A percentile compares a stretch with the other conserved stretches of the same genome.
These are phyloP conservation scores for Debaryomyces sp. DNA, from an alignment of 1,139 yeast genomes.

Conservation along the genomic window DNA sequence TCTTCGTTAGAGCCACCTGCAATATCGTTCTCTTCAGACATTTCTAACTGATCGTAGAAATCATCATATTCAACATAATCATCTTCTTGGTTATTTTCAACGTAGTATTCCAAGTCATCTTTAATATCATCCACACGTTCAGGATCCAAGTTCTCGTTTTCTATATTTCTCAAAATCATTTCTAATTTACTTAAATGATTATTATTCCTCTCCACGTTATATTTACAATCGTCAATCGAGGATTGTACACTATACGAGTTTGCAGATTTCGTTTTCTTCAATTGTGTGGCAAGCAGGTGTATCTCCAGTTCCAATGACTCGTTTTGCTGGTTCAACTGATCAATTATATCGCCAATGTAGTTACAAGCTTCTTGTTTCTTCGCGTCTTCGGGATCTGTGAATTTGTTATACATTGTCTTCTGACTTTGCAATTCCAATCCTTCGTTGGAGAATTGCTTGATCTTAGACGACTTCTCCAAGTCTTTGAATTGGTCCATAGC, in stretches of 20 bases:
- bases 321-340: slow-evolving; percentile 80
- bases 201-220: slow-evolving; percentile 71
- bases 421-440: slow-evolving; percentile 73
- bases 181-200: slow-evolving; percentile 83
- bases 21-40: slow-evolving; percentile 61
- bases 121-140: slow-evolving; percentile 78
- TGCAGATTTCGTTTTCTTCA: slow-evolving; percentile 57
- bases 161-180: slow-evolving; percentile 72
- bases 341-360: slow-evolving; percentile 74
- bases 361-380: slow-evolving; percentile 76
- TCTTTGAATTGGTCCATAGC: slow-evolving; percentile 98
- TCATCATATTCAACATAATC: slow-evolving; percentile 96
- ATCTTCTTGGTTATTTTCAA: slow-evolving; percentile 93
- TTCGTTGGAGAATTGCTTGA: slow-evolving; percentile 94
- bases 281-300: slow-evolving; percentile 50
- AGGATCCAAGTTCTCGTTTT: slow-evolving; percentile 81
- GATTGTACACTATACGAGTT: slow-evolving; percentile 41
- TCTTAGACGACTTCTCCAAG: slow-evolving; percentile 91
- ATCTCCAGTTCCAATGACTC: slow-evolving; percentile 80
- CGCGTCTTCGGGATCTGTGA: slow-evolving; percentile 72
- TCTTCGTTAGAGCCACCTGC: slow-evolving; percentile 31
- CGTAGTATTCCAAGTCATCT: slow-evolving; percentile 92
- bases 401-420: slow-evolving; percentile 32
- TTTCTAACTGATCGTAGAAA: slow-evolving; percentile 83
- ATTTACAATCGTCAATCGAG: slow-evolving; percentile 62